Conservation (phyloP, 2,329 filamentous ascomycete species). For the Beauveria brongniartii region DNA sequence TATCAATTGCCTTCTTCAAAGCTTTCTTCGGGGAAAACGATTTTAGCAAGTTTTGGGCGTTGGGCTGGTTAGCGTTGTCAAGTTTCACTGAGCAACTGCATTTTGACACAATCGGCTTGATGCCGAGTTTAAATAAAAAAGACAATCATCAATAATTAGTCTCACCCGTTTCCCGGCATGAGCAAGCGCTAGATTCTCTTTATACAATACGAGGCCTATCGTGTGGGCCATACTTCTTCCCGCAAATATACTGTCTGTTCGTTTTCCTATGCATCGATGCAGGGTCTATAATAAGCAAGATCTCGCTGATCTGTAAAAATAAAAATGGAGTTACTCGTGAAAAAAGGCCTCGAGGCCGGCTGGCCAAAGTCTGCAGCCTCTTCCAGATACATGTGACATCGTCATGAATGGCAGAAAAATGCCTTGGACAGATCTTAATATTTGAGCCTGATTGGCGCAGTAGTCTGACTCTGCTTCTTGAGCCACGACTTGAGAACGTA, state of each 20-base stretch:
- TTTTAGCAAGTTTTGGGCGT: too few species aligned
- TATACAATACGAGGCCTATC: neutral
- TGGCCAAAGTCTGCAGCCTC: too few species aligned
- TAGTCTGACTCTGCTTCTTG: neutral
- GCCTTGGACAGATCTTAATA: neutral
- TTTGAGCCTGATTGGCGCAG: neutral
- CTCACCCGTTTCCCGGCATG: neutral
- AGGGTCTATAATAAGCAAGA: neutral
- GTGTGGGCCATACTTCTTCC: neutral
- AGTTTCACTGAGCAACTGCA: too few species aligned
- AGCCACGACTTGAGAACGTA: conserved; percentile 18
- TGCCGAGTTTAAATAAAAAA: too few species aligned
- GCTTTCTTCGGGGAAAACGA: too few species aligned
- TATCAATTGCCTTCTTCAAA: too few species aligned
- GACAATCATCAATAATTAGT: neutral
- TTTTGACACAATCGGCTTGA: too few species aligned
- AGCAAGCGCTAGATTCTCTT: neutral
- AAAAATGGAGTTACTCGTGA: neutral
- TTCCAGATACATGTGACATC: neutral
- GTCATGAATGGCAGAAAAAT: neutral
- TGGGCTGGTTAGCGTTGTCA: too few species aligned
- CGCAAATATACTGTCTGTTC: neutral
- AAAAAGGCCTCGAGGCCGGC: neutral
- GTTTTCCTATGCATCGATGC: conserved; percentile 1
- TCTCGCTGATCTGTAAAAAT: neutral